Conservation (phyloP, 202 grass and related monocot genomes). For the Brachypodium distachyon region DNA sequence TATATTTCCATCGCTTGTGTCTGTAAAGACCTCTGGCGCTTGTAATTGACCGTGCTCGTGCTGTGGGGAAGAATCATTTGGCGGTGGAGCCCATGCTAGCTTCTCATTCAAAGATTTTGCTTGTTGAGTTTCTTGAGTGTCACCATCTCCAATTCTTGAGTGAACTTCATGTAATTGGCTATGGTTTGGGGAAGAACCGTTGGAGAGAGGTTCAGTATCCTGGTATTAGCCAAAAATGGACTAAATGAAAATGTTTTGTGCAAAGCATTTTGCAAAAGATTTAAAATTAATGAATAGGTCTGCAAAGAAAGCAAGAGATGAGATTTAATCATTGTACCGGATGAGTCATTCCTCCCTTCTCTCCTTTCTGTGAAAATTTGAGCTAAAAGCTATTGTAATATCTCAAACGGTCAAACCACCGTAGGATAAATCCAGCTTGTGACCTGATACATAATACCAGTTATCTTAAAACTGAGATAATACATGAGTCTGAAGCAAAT, state of each 20-base stretch:
- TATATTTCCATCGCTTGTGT: conserved; percentile 17
- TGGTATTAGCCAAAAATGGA: conserved; percentile 15
- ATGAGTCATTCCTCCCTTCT: not conserved
- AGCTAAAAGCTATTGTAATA: not conserved
- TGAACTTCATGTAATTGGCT: conserved; percentile 34
- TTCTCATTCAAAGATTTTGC: conserved; percentile 46
- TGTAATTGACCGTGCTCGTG: conserved; percentile 26
- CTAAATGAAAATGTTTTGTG: conserved; percentile 8
- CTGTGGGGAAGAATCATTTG: conserved; percentile 32
- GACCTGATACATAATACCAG: not conserved
- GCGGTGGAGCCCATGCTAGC: conserved; percentile 1
- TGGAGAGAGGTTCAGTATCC: conserved; percentile 33
- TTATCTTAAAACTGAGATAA: not conserved
- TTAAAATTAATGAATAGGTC: not conserved
- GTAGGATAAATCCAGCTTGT: conserved; percentile 5
- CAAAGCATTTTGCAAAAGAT: conserved; percentile 7
- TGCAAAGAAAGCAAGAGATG: not conserved
- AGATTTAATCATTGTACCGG: not conserved
- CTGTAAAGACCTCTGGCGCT: conserved; percentile 9
- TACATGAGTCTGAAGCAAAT: not conserved
- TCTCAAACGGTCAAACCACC: not conserved
- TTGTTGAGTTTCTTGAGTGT: conserved; percentile 36
- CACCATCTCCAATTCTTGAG: conserved; percentile 35
- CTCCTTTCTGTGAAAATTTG: not conserved
- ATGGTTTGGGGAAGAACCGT: conserved; percentile 41